Evolutionary conservation across 2,329 filamentous ascomycete species (phyloP), one percentile per base, ranked within the genome.

Genomic region (Aspergillus pseudoviridinutans): DNA sequence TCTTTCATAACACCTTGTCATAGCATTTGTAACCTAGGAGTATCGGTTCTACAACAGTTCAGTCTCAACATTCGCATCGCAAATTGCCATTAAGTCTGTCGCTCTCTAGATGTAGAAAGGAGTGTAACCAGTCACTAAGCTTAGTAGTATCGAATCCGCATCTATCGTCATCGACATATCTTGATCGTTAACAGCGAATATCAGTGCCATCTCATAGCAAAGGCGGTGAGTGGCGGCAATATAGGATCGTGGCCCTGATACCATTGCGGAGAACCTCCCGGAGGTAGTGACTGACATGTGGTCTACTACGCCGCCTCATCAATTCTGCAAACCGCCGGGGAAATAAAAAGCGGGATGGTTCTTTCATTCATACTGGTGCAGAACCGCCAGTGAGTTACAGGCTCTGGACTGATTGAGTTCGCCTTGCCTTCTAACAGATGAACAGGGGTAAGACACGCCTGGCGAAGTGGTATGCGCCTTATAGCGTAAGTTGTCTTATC

Each of bases 381-480:
- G 72, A 95, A 95, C 74, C 86, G 91, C 66, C 91, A 96, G 90
- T 93, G 76, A 67, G 74, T 67, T 20, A n/a, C 38, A 35, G 29
- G 24, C 10, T 9, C 24, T 25, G 24, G 24, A 25, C 10, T 14
- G 5, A 27, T 38, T 27, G 25, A 28, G 38, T 14, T 4, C n/a
- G 35, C n/a, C 50, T 57, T 35, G 49, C 42, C 53, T 57, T 53
- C 66, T 67, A 57, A 73, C 58, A 65, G 58, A 53, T 50, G 59
- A 64, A 64, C 62, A 97, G 93, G 84, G 94, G 94, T 79, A 99
- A 99, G 82, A 99, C 94, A 68, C 90, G 94, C 68, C 84, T 99
- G 64, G 94, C 94, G 64, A 99, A 99, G 80, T 99, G 93, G 93
- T 99, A 99, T 82, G 91, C 90, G 66, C 93, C 94, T 61, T 99